Conservation (phyloP, 495 filamentous ascomycete species). For the Sordaria brevicollis region DNA sequence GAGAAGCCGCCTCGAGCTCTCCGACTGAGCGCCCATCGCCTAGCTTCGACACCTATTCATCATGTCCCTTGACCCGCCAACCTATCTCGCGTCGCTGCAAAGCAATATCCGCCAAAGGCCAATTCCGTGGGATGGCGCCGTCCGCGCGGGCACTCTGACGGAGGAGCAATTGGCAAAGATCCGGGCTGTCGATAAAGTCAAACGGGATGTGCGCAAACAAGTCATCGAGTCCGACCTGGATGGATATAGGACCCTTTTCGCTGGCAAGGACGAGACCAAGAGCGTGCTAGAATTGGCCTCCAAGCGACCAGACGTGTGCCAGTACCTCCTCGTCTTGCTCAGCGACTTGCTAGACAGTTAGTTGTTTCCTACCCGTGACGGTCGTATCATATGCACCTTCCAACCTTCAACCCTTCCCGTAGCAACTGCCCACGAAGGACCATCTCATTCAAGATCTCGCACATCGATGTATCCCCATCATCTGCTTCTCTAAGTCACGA, state of each 20-base stretch:
- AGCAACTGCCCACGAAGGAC: background rate
- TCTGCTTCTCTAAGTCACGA: background rate
- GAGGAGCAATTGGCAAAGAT: conserved; percentile 93
- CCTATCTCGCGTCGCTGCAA: conserved; percentile 82
- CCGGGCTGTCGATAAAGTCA: conserved; percentile 93
- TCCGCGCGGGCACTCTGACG: conserved; percentile 85
- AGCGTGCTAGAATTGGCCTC: conserved; percentile 75
- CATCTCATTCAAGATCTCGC: background rate
- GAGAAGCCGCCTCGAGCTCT: background rate
- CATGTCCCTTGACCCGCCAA: conserved; percentile 77
- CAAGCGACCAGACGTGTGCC: conserved; percentile 76
- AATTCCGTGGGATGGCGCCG: conserved; percentile 96
- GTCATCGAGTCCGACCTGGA: conserved; percentile 69
- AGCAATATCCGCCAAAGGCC: conserved; percentile 89
- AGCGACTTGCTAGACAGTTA: conserved; percentile 80
- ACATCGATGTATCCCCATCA: background rate
- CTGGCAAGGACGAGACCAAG: conserved; percentile 54
- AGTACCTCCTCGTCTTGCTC: conserved; percentile 86
- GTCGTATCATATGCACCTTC: background rate
- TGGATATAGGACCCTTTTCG: conserved; percentile 67
- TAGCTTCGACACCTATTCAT: background rate
- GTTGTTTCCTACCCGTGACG: conserved; percentile 6
- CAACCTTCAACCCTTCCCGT: background rate
- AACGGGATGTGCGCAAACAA: conserved; percentile 67
- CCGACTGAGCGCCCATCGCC: background rate